Conservation (phyloP, 169 alveolate species). For the Plasmodium coatneyi region DNA sequence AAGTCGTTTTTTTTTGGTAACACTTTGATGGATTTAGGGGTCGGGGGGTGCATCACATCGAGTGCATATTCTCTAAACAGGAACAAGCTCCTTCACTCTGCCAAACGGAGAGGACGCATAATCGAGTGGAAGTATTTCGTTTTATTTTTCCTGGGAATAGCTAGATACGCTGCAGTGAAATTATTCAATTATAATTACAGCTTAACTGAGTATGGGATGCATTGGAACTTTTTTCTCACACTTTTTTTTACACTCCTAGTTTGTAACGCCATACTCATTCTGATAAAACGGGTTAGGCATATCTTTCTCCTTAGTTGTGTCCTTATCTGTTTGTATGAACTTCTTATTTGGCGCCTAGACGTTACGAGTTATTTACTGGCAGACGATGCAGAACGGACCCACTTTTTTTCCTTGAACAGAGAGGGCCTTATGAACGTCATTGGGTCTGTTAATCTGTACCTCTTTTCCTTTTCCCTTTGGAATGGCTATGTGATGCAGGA, state of each 20-base stretch:
- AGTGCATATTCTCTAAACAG: conserved; percentile 40
- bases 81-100: background rate
- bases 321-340: conserved; percentile 7
- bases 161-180: conserved; percentile 18
- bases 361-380: conserved; percentile 10
- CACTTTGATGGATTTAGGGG: conserved; percentile 61
- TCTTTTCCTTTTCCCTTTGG: conserved; percentile 20
- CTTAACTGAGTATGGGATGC: conserved; percentile 58
- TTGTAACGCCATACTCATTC: background rate
- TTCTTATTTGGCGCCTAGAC: conserved; percentile 6
- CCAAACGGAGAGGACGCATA: background rate
- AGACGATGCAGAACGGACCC: background rate
- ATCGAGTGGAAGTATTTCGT: conserved; percentile 26
- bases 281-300: background rate
- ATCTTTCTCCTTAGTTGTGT: conserved; percentile 35
- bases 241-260: conserved; percentile 16
- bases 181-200: conserved; percentile 31
- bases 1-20: conserved; percentile 50
- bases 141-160: conserved; percentile 39
- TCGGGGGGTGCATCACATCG: conserved; percentile 37
- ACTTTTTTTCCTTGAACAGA: conserved; percentile 34
- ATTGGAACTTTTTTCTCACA: conserved; percentile 56
- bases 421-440: conserved; percentile 53
- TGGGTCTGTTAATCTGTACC: conserved; percentile 43
- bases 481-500: background rate